These are phyloP conservation scores for Parmelia sp. DNA, from an alignment of 495 filamentous ascomycete genomes.

Conservation along the genomic window DNA sequence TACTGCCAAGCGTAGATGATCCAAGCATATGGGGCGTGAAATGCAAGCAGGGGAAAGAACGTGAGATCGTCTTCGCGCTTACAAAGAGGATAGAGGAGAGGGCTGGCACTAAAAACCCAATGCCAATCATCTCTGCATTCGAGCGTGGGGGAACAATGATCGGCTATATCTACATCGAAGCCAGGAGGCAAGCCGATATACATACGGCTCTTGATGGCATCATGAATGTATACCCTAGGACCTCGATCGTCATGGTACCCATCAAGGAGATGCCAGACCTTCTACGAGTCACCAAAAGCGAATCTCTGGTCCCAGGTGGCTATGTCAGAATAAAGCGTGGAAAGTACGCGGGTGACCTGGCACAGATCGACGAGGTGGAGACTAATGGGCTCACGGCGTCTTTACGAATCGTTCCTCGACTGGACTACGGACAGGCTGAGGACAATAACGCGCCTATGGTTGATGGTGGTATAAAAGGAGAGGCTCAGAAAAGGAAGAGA, in stretches of 20 bases:
- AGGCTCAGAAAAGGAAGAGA: conserved; percentile 70
- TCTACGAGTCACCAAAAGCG: conserved; percentile 77
- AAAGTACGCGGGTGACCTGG: conserved; percentile 83
- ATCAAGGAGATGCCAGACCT: conserved; percentile 98
- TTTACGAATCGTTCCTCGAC: conserved; percentile 77
- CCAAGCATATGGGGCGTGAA: conserved; percentile 93
- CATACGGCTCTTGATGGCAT: conserved; percentile 72
- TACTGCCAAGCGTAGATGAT: conserved; percentile 92
- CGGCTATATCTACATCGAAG: conserved; percentile 93
- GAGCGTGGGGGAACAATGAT: conserved; percentile 82
- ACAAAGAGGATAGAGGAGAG: conserved; percentile 82
- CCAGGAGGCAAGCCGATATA: conserved; percentile 77
- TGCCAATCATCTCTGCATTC: conserved; percentile 80
- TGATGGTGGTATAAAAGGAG: conserved; percentile 32
- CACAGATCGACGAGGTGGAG: conserved; percentile 88
- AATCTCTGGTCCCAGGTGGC: conserved; percentile 75
- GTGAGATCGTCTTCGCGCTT: conserved; percentile 78
- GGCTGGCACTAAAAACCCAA: conserved; percentile 60
- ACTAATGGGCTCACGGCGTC: conserved; percentile 85
- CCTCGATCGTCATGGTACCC: conserved; percentile 79
- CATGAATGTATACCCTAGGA: conserved; percentile 75
- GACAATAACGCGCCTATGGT: conserved; percentile 56
- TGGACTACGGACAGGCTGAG: conserved; percentile 86
- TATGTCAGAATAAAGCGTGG: conserved; percentile 86
- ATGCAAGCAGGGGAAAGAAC: conserved; percentile 91